phyloP scores from a whole-genome alignment of 129 eudicot species.

The Ambrosia trifida region DNA sequence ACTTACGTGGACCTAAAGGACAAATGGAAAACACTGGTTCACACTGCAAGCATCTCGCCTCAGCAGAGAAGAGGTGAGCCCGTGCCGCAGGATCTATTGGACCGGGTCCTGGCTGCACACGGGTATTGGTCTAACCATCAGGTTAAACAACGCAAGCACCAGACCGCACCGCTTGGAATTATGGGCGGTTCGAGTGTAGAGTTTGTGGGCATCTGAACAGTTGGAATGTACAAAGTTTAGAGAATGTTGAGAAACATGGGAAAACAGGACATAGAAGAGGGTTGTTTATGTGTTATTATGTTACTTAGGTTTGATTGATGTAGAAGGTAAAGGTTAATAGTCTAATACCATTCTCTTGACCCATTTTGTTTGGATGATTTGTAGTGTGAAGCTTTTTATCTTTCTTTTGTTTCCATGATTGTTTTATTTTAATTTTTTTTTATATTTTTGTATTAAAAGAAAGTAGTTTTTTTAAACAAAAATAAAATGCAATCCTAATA shows the following conservation, averaged over 20 bases:
- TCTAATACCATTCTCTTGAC: too few relatives aligned
- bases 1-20: conserved; percentile 42
- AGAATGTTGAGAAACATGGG: neutral
- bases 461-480: too few relatives aligned
- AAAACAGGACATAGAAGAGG: neutral
- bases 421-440: too few relatives aligned
- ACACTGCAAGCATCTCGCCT: conserved; percentile 83
- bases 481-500: too few relatives aligned
- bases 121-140: conserved; percentile 76
- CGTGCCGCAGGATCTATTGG: conserved; percentile 80
- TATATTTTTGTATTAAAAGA: too few relatives aligned
- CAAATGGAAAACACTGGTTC: conserved; percentile 93
- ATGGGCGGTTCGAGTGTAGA: conserved; percentile 30
- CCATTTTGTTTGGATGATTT: too few relatives aligned
- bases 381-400: too few relatives aligned
- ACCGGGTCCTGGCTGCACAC: conserved; percentile 75
- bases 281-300: conserved; percentile 10
- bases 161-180: conserved; percentile 43
- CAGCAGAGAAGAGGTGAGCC: conserved; percentile 95
- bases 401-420: too few relatives aligned
- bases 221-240: conserved; percentile 11
- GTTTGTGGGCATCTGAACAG: conserved; percentile 3
- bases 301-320: neutral
- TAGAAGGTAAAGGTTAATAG: neutral
- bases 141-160: conserved; percentile 56